Base-by-base conservation (phyloP, 805 yeast genomes). In the Priceomyces medius region DNA sequence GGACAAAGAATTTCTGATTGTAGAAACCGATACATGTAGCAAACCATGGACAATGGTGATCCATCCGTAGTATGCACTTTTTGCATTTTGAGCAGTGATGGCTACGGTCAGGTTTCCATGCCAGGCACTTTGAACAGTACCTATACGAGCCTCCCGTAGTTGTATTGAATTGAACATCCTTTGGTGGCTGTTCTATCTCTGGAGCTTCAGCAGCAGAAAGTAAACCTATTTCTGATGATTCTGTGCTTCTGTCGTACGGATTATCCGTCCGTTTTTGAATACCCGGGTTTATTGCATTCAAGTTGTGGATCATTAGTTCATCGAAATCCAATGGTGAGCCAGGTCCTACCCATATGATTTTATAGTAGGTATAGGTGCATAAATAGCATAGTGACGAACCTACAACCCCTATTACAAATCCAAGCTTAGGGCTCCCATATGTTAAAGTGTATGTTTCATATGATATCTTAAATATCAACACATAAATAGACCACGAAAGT, bases 11-110 rank as follows among this genome's bases (percentile, higher is more conserved):
- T 63, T 88, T 85, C 49, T 86, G 89, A 62, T 91, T 91, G 20
- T 66, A 66, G 62, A 79, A 84, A 0, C 98, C 98, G 43, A 91
- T 77, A 60, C 97, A 90, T 4, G 80, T 71, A 2, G 95, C 83
- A 61, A 89, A 88, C 98, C 98, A 91, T 0, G 97, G 97, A 48
- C 83, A 78, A 55, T 78, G 81, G 49, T 78, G 83, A 57, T 78
- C 83, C 83, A 78, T 78, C 33, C 66, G 52, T 31, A 78, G 54
- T 2, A 76, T 57, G 55, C 83, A 78, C 41, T 48, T 57, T 2
- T 64, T 61, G 42, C 80, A 74, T 12, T 72, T 48, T 1, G 80
- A 71, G 53, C 83, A 78, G 55, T 78, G 83, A 51, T 78, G 83
- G 40, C 77, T 64, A 44, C 83, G 55, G 53, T 78, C 83, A 0